phyloP scores from a whole-genome alignment of 2,329 filamentous ascomycete species.

The Penicillium paneum region DNA sequence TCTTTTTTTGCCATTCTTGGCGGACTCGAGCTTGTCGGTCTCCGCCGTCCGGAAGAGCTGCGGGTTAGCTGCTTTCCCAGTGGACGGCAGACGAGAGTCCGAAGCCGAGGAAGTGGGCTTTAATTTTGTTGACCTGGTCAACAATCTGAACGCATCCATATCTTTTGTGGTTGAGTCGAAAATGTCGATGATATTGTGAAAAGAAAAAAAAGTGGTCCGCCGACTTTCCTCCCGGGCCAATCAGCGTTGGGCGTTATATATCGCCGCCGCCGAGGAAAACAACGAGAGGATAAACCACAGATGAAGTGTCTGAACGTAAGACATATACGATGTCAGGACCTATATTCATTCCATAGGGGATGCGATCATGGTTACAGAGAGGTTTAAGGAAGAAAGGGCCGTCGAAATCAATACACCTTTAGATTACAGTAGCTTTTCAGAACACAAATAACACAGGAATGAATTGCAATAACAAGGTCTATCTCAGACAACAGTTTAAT shows the following conservation, averaged over 20 bases:
- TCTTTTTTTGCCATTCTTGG: conserved; percentile 34
- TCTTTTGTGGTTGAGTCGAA: conserved; percentile 13
- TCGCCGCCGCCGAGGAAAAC: neutral
- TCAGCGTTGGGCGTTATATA: conserved; percentile 20
- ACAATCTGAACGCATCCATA: conserved; percentile 48
- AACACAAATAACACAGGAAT: conserved; percentile 11
- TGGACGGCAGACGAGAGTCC: conserved; percentile 37
- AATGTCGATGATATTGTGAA: conserved; percentile 18
- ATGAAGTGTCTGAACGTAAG: neutral
- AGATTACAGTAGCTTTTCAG: neutral
- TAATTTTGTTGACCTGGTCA: conserved; percentile 46
- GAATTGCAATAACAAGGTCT: conserved; percentile 21
- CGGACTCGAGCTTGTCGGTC: conserved; percentile 29
- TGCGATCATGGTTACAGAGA: neutral
- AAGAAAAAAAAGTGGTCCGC: conserved; percentile 29
- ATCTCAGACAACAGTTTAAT: conserved; percentile 44
- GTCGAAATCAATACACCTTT: neutral
- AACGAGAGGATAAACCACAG: neutral
- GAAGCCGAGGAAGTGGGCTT: conserved; percentile 32
- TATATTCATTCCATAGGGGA: neutral
- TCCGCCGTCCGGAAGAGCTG: conserved; percentile 37
- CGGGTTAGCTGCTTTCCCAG: conserved; percentile 39
- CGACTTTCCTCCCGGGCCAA: conserved; percentile 32
- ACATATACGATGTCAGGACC: neutral
- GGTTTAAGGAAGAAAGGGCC: neutral